Evolutionary conservation across 495 filamentous ascomycete species (phyloP).

Genomic region (Penicillium coffeae): DNA sequence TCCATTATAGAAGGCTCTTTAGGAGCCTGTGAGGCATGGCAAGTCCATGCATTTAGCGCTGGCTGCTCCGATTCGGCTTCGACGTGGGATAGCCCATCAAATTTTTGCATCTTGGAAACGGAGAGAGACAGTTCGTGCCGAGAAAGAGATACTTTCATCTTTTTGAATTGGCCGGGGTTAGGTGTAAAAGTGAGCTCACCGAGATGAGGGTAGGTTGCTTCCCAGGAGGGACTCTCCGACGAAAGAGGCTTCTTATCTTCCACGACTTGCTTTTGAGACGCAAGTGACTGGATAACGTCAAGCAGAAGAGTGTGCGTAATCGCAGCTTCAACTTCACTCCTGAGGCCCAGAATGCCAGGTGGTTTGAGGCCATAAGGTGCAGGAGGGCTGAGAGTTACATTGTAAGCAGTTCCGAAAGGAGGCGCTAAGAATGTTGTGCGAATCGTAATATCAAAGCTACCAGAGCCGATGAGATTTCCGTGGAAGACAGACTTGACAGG

Average conservation of each 20-base stretch:
- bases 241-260: neutral
- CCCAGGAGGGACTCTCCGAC: slow-evolving; percentile 21
- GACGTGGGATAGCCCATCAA: slow-evolving; percentile 17
- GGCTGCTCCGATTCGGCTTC: slow-evolving; percentile 5
- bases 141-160: slow-evolving; percentile 35
- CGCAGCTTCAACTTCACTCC: slow-evolving; percentile 34
- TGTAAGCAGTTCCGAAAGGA: slow-evolving; percentile 45
- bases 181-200: slow-evolving; percentile 33
- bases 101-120: slow-evolving; percentile 18
- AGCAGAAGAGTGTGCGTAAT: slow-evolving; percentile 38
- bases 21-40: neutral
- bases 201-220: slow-evolving; percentile 38
- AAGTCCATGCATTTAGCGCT: slow-evolving; percentile 25
- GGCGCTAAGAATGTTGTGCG: slow-evolving; percentile 42
- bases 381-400: slow-evolving; percentile 38
- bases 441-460: slow-evolving; percentile 41
- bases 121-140: slow-evolving; percentile 30
- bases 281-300: slow-evolving; percentile 33
- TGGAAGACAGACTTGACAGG: slow-evolving; percentile 42
- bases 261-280: slow-evolving; percentile 11
- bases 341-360: slow-evolving; percentile 31
- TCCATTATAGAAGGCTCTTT: slow-evolving; percentile 30
- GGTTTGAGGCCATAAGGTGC: slow-evolving; percentile 33
- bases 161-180: slow-evolving; percentile 22
- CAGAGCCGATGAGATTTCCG: slow-evolving; percentile 30